phyloP scores from a whole-genome alignment of 208 protist species.

The Leishmania martiniquensis region DNA sequence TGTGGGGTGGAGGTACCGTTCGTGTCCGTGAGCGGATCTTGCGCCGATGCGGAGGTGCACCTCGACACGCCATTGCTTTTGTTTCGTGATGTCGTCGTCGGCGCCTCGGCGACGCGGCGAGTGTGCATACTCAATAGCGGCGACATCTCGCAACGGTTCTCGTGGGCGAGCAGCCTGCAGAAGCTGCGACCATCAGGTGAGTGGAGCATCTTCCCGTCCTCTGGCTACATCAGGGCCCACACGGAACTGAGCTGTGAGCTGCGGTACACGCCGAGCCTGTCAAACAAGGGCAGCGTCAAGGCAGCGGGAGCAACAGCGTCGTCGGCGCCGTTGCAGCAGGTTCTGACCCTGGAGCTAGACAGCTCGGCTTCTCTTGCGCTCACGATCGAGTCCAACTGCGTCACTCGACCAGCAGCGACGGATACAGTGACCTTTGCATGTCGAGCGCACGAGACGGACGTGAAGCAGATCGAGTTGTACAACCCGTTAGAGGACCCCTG shows the following conservation, averaged over 20 bases:
- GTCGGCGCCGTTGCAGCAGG: constrained; percentile 26
- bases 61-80: constrained; percentile 88
- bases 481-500: constrained; percentile 84
- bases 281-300: neutral
- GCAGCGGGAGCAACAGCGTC: neutral
- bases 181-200: constrained; percentile 40
- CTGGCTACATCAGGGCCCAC: constrained; percentile 89
- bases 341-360: constrained; percentile 82
- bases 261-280: constrained; percentile 78
- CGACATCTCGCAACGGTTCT: constrained; percentile 94
- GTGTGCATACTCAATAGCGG: constrained; percentile 96
- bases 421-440: constrained; percentile 81
- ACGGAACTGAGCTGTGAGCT: constrained; percentile 91
- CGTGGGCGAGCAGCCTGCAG: constrained; percentile 61
- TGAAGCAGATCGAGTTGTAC: constrained; percentile 72
- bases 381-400: constrained; percentile 84
- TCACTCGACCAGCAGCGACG: constrained; percentile 69
- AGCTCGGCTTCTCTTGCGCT: constrained; percentile 72
- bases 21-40: constrained; percentile 85
- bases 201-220: constrained; percentile 78
- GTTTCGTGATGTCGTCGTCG: constrained; percentile 94
- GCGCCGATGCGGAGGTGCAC: constrained; percentile 95
- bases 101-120: constrained; percentile 63
- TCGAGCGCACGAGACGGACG: constrained; percentile 72
- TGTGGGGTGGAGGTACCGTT: constrained; percentile 88